Evolutionary conservation across 768 basidiomycete species (phyloP).

Genomic region (Serendipita sp.): DNA sequence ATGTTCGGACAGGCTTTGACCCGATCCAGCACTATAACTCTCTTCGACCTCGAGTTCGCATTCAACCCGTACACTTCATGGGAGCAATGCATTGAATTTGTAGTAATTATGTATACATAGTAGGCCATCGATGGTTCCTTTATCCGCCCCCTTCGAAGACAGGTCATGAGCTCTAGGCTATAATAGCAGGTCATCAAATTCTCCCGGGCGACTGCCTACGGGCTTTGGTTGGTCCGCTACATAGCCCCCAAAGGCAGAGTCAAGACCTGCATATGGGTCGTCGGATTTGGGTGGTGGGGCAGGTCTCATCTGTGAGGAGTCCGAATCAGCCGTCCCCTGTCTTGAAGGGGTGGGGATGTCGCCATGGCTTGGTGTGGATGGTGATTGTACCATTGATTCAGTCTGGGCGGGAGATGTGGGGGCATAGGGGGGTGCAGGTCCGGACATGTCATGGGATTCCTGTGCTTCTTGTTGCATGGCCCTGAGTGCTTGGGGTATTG

Average conservation of each 20-base stretch:
- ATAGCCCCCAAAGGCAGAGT: constrained; percentile 59
- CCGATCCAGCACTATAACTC: constrained; percentile 71
- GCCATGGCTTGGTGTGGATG: constrained; percentile 7
- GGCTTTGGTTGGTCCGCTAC: constrained; percentile 58
- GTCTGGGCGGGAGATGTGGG: neutral
- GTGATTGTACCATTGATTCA: constrained; percentile 11
- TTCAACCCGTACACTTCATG: neutral
- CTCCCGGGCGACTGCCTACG: constrained; percentile 28
- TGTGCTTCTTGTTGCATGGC: constrained; percentile 15
- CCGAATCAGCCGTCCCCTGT: constrained; percentile 21
- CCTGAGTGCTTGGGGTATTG: constrained; percentile 8
- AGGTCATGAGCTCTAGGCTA: constrained; percentile 5
- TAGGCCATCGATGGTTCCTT: no score
- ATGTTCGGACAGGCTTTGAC: constrained; percentile 8
- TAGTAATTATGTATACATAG: no score
- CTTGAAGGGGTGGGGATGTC: constrained; percentile 12
- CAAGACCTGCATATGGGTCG: constrained; percentile 78
- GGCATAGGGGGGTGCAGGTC: neutral
- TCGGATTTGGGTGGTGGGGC: constrained; percentile 19
- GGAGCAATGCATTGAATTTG: neutral
- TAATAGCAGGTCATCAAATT: constrained; percentile 55
- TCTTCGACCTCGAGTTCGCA: constrained; percentile 31
- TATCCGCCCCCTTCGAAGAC: no score
- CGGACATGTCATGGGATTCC: neutral
- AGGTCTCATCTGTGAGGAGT: constrained; percentile 27